A percentile compares a stretch with the other conserved stretches of the same genome.
phyloP scores from a whole-genome alignment of 2,329 filamentous ascomycete genomes.

The Hypoxylon sp. region DNA sequence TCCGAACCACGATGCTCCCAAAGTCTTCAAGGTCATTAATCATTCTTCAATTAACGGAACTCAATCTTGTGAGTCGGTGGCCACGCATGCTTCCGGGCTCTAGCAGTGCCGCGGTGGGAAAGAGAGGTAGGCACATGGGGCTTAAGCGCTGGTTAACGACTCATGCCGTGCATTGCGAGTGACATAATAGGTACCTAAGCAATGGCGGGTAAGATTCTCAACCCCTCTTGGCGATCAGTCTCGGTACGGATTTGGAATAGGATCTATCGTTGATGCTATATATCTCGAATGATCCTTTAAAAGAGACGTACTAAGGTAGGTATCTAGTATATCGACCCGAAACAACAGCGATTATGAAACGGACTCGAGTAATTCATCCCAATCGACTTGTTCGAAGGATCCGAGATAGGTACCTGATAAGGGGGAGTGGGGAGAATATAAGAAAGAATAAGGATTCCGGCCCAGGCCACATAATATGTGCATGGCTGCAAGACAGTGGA shows the following conservation, averaged over 20 bases:
- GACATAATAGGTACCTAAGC: slow-evolving; percentile 21
- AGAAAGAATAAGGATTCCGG: slow-evolving; percentile 1
- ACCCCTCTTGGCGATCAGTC: slow-evolving; percentile 3
- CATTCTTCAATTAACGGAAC: slow-evolving; percentile 1
- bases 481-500: slow-evolving; percentile 31
- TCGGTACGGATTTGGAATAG: neutral
- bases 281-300: neutral
- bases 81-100: neutral
- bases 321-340: neutral
- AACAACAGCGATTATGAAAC: neutral
- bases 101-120: slow-evolving; percentile 29
- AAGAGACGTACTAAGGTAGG: neutral
- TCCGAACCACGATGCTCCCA: slow-evolving; percentile 7
- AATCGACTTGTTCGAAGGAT: neutral
- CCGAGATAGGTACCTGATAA: neutral
- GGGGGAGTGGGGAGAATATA: neutral
- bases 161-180: slow-evolving; percentile 32
- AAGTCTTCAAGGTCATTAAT: slow-evolving; percentile 14
- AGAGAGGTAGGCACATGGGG: slow-evolving; percentile 18
- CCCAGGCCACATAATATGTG: slow-evolving; percentile 14
- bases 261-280: neutral
- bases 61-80: slow-evolving; percentile 1
- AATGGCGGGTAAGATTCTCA: slow-evolving; percentile 7
- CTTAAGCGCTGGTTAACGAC: slow-evolving; percentile 29
- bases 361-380: neutral